These are phyloP conservation scores for Pezicula neosporulosa DNA, from an alignment of 2,329 filamentous ascomycete species.

Conservation along the genomic window DNA sequence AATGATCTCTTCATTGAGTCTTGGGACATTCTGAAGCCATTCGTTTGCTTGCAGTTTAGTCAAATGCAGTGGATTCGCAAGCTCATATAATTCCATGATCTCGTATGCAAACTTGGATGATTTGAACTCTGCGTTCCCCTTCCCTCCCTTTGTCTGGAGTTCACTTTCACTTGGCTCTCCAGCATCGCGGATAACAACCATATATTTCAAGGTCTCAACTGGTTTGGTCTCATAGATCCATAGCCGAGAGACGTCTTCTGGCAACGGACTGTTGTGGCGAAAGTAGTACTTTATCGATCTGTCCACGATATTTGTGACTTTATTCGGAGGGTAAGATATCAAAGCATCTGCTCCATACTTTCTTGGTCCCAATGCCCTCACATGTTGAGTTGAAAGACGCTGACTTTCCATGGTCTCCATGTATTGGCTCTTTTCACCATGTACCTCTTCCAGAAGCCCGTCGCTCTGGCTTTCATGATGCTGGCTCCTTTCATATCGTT, in stretches of 20 bases:
- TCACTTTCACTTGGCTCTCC: conserved; percentile 47
- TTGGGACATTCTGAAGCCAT: conserved; percentile 46
- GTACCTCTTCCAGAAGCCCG: not conserved
- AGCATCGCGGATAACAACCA: conserved; percentile 49
- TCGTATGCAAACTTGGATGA: conserved; percentile 40
- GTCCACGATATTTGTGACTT: conserved; percentile 45
- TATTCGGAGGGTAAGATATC: conserved; percentile 44
- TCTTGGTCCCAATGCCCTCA: conserved; percentile 44
- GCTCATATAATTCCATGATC: conserved; percentile 54
- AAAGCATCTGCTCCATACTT: conserved; percentile 51
- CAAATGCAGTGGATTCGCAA: conserved; percentile 55
- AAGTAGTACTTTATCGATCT: conserved; percentile 52
- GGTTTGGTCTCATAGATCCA: conserved; percentile 57
- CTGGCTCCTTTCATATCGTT: conserved; percentile 6
- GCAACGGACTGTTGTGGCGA: conserved; percentile 28
- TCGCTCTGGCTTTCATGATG: not conserved
- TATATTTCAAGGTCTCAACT: conserved; percentile 49
- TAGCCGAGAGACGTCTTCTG: conserved; percentile 47
- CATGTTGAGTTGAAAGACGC: conserved; percentile 45
- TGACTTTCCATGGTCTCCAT: conserved; percentile 39
- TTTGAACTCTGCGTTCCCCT: conserved; percentile 47
- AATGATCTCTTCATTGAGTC: conserved; percentile 45
- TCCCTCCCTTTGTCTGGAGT: conserved; percentile 38
- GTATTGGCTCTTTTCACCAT: conserved; percentile 9
- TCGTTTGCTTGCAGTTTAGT: conserved; percentile 50